phyloP scores from a whole-genome alignment of 306 rosid genomes.

The Fragaria vesca region DNA sequence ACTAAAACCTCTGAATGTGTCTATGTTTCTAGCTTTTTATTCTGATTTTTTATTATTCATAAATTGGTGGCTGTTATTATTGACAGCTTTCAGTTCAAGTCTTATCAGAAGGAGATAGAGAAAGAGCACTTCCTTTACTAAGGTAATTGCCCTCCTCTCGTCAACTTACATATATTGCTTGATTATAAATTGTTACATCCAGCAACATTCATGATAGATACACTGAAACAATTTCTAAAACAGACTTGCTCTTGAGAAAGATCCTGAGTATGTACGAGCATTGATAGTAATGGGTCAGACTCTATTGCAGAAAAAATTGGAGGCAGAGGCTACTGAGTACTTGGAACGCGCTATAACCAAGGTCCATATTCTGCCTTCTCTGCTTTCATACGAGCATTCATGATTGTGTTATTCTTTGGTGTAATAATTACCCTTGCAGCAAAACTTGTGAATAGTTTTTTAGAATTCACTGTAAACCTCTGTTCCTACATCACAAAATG shows the following conservation, averaged over 20 bases:
- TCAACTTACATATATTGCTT: not conserved
- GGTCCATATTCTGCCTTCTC: conserved; percentile 39
- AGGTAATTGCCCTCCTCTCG: conserved; percentile 46
- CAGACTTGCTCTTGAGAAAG: conserved; percentile 84
- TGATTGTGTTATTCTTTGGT: conserved; percentile 8
- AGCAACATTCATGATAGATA: conserved; percentile 24
- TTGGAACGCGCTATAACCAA: conserved; percentile 72
- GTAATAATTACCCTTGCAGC: not conserved
- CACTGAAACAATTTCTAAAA: conserved; percentile 23
- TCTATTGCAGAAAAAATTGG: conserved; percentile 57
- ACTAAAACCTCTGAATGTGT: conserved; percentile 19
- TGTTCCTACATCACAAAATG: not conserved
- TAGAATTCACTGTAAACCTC: not conserved
- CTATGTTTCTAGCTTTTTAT: not conserved
- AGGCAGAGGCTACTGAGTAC: conserved; percentile 57
- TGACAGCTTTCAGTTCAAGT: conserved; percentile 74
- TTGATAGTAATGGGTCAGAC: conserved; percentile 78
- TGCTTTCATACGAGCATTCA: not conserved
- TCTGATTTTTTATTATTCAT: not conserved
- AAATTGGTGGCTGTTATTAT: conserved; percentile 29
- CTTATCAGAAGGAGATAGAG: conserved; percentile 50
- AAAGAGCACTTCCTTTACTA: conserved; percentile 66
- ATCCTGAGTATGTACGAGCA: conserved; percentile 70
- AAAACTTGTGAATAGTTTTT: not conserved
- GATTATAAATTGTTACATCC: not conserved